Base-by-base conservation (phyloP, 2,329 filamentous ascomycete genomes). In the Exophiala dermatitidis region DNA sequence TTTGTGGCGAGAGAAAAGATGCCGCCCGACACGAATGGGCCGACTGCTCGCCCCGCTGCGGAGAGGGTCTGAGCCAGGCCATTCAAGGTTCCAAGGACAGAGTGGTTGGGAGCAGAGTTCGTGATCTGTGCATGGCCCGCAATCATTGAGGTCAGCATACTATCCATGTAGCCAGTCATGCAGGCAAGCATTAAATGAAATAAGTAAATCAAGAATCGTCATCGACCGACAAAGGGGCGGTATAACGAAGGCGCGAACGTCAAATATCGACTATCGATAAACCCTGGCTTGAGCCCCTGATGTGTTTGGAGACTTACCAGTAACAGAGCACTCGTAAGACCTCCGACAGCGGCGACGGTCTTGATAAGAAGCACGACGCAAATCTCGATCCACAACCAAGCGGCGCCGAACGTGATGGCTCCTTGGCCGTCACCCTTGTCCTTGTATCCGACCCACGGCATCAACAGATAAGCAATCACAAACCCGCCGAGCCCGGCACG, bases 11-110 rank as follows among this genome's bases (percentile, higher is more conserved):
- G 74, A 0, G 88, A 88, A 68, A 95, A 98, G 0, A 98, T 74
- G 0, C 84, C 84, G 0, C 93, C 93, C 0, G 90, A 93, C 0
- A 95, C 74, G 60, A 97, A 90, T 0, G 93, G 93, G 0, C 93
- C 93, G 0, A 89, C 80, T 41, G 90, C 90, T 55, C 93, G 83
- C 5, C 93, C 93, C 0, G 88, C 88, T 0, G 93, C 93, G 0
- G 89, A 95, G 0, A 98, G 81, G 0, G 90, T 95, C 69, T 98
- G 93, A 0, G 93, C 93, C 32, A 97, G 79, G 6, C 93, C 93
- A 65, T 98, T 96, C 29, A 98, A 77, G 0, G 88, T 90, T 2
- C 93, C 93, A 0, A 98, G 79, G 0, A 88, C 90, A 3, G 86
- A 83, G 68, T 91, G 81, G 5, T 90, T 89, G 0, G 90, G 88